Percentiles rank a stretch among this genome's conserved stretches.
Conservation (phyloP, 306 rosid genomes). For the Rosa chinensis region DNA sequence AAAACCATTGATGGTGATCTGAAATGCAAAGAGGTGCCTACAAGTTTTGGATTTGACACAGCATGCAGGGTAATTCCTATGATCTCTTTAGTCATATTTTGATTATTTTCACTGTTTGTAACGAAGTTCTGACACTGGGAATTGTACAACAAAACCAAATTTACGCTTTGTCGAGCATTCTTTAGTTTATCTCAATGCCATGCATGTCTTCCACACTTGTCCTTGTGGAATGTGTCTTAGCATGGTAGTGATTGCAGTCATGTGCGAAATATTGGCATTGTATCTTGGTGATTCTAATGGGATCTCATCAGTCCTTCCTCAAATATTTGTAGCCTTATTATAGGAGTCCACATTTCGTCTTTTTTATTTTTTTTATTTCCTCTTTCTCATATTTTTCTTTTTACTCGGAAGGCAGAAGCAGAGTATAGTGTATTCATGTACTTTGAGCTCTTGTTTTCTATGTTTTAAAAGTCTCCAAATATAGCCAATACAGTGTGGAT, state of each 20-base stretch:
- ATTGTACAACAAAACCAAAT: not conserved
- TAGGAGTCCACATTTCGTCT: not conserved
- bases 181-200: not conserved
- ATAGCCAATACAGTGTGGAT: not conserved
- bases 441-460: not conserved
- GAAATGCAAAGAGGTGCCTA: slow-evolving; percentile 88
- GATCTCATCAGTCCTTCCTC: not conserved
- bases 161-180: not conserved
- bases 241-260: not conserved
- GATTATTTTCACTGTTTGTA: not conserved
- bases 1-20: slow-evolving; percentile 92
- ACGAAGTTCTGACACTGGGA: not conserved
- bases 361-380: not conserved
- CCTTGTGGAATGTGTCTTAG: not conserved
- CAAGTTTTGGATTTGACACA: slow-evolving; percentile 92
- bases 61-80: slow-evolving; percentile 74
- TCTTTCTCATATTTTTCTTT: not conserved
- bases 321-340: no score
- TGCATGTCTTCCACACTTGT: not conserved
- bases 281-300: not conserved
- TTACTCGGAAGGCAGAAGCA: not conserved
- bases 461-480: not conserved
- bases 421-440: not conserved
- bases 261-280: not conserved
- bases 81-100: not conserved